Conservation (phyloP, 768 basidiomycete species). For the Filobasidium floriforme region DNA sequence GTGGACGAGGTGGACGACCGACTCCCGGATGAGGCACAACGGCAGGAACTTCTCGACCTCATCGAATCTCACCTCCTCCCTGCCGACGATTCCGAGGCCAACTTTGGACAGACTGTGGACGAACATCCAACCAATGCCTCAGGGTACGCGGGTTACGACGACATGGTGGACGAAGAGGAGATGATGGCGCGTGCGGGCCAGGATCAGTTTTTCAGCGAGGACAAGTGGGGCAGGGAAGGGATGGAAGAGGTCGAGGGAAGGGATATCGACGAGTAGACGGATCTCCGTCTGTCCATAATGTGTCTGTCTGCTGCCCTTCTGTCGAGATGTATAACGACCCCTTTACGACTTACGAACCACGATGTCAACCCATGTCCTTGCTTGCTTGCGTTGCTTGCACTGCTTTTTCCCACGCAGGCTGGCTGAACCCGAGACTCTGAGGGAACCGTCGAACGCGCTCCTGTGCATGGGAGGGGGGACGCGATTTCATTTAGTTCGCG, state of each 20-base stretch:
- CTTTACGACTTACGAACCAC: not conserved
- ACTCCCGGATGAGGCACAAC: not conserved
- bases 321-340: not conserved
- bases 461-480: not conserved
- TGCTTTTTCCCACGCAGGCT: not conserved
- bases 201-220: not conserved
- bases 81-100: not conserved
- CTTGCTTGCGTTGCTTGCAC: too few relatives aligned
- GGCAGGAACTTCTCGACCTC: not conserved
- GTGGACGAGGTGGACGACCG: conserved; percentile 1
- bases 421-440: not conserved
- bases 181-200: not conserved
- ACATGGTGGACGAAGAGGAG: not conserved
- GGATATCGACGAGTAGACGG: conserved; percentile 1
- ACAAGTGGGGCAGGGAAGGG: conserved; percentile 5
- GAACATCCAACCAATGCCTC: not conserved
- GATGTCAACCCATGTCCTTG: not conserved
- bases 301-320: too few relatives aligned
- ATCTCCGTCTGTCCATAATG: not conserved
- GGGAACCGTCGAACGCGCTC: too few relatives aligned
- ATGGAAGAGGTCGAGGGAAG: conserved; percentile 1
- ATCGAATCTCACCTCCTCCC: not conserved
- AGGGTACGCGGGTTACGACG: not conserved
- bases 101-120: not conserved
- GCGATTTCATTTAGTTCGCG: conserved; percentile 6